A percentile compares a stretch with the other conserved stretches of the same genome.
phyloP scores from a whole-genome alignment of 208 protist genomes.

The Leptomonas pyrrhocoris region DNA sequence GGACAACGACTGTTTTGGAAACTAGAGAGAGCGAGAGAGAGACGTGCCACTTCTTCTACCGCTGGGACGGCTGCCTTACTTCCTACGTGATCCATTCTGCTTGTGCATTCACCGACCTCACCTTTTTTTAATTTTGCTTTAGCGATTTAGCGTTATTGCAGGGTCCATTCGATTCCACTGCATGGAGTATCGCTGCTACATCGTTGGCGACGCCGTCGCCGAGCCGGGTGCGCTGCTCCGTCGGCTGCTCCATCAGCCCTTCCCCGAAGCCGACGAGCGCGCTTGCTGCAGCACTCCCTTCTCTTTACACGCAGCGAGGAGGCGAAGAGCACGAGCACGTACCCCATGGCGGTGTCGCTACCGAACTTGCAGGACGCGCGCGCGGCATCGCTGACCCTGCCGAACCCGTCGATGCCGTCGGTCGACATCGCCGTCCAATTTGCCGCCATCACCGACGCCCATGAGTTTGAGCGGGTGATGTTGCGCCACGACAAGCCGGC shows the following conservation, averaged over 20 bases:
- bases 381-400: slow-evolving; percentile 28
- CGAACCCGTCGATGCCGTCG: slow-evolving; percentile 56
- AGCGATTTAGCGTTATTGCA: not conserved
- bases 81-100: no score
- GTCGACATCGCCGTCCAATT: slow-evolving; percentile 52
- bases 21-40: no score
- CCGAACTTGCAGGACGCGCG: slow-evolving; percentile 6
- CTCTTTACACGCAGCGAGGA: slow-evolving; percentile 27
- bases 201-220: slow-evolving; percentile 46
- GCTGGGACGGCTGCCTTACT: no score
- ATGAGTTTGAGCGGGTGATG: slow-evolving; percentile 21
- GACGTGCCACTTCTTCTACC: no score
- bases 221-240: slow-evolving; percentile 48
- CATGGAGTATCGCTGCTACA: slow-evolving; percentile 68
- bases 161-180: no score
- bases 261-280: slow-evolving; percentile 28
- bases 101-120: no score
- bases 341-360: slow-evolving; percentile 20
- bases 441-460: slow-evolving; percentile 32
- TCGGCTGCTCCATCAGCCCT: slow-evolving; percentile 34
- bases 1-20: no score
- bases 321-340: slow-evolving; percentile 4
- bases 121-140: not conserved
- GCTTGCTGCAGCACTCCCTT: slow-evolving; percentile 21
- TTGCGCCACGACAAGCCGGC: not conserved